Evolutionary conservation across 768 basidiomycete species (phyloP).

Genomic region (Naganishia randhawae): DNA sequence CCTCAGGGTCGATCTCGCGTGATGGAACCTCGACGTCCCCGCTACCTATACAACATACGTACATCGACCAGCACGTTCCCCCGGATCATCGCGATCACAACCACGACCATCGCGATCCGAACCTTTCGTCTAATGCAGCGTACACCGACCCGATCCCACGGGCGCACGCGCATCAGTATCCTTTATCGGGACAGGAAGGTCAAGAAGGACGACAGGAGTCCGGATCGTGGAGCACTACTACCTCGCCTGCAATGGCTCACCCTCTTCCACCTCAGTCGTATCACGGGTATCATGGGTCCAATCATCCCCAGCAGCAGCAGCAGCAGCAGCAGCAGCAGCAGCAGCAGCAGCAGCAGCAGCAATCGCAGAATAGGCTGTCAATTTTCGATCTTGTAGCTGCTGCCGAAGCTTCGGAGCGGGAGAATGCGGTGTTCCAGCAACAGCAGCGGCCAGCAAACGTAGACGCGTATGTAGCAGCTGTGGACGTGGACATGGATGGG

Average conservation of each 20-base stretch:
- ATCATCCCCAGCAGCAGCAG: background rate
- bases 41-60: background rate
- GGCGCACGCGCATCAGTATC: background rate
- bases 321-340: background rate
- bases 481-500: background rate
- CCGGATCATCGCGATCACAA: background rate
- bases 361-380: conserved; percentile 12
- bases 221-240: conserved; percentile 7
- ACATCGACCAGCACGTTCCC: background rate
- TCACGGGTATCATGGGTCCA: background rate
- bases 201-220: too few species aligned
- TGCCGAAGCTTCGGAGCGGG: conserved; percentile 6
- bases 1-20: too few species aligned
- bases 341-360: background rate
- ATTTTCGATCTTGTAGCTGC: conserved; percentile 7
- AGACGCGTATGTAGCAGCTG: background rate
- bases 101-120: background rate
- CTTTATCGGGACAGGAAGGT: too few species aligned
- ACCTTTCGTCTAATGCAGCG: background rate
- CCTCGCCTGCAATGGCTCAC: conserved; percentile 2
- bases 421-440: conserved; percentile 6
- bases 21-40: background rate
- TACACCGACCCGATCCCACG: conserved; percentile 18
- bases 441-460: background rate
- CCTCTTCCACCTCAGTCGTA: background rate